Evolutionary conservation across 179 eudicot species (phyloP), one percentile per base, ranked within the genome.

Genomic region (Heliamphora pulchella): DNA sequence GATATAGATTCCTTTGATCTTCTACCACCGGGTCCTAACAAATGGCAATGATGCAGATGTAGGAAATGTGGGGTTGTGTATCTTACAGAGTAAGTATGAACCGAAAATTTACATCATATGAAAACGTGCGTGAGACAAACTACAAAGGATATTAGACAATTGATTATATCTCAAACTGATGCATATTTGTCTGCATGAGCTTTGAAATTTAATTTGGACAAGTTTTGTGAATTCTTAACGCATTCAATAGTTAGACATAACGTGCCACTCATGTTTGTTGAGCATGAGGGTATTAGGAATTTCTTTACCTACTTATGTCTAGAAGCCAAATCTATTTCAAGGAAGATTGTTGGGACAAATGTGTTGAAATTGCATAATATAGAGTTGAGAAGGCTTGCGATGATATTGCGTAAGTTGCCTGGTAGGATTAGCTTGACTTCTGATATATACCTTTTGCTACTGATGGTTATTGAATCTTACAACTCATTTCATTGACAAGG

Each of bases 381-480:
- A 1, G 47, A 74, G 47, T 44, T 55, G 39, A 8, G 1, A 8
- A 71, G 17, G 57, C 68, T 17, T 2, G 1, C 22, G 10, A 17
- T 1, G 1, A 22, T 20, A 1, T 82, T 79, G 20, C 5, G 7
- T 5, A 8, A 0, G 2, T 5, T 7, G 2, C 6, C 10, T 20
- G 63, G 80, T 47, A 68, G 78, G 50, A 8, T 80, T 71, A 73
- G 78, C 8, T 66, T 83, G 1, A 76, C 82, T 7, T 76, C 17
- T 20, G 76, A 82, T 74, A 65, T 80, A 14, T 72, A 31, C 74
- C 76, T 20, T 3, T 64, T 3, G 57, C 61, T 1, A 65, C 71
- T 11, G 70, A 82, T 74, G 76, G 82, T 8, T 79, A 68, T 13
- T 83, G 9, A 58, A 46, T 11, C 57, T 83, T 6, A 79, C 72